A percentile compares a stretch with the other conserved stretches of the same genome.
Conservation (phyloP, 2,329 filamentous ascomycete genomes). For the Allantophomopsis lycopodina region DNA sequence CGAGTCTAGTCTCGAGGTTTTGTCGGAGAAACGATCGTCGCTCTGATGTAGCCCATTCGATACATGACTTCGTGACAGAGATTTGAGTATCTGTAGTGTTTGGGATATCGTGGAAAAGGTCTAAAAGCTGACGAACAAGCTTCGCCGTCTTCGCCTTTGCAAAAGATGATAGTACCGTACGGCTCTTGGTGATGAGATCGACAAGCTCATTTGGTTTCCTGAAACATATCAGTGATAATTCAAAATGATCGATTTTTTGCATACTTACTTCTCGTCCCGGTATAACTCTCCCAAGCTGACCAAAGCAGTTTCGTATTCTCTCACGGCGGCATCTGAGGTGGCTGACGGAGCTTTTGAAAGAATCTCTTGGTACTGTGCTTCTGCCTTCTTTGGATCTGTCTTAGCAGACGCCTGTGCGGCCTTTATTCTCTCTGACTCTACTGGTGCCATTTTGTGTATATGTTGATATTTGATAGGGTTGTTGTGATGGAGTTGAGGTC, state of each 20-base stretch:
- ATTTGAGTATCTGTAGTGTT: constrained; percentile 92
- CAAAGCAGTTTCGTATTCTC: constrained; percentile 83
- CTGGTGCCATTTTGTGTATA: constrained; percentile 35
- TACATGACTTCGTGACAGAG: constrained; percentile 92
- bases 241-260: too few species aligned
- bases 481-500: constrained; percentile 6
- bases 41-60: constrained; percentile 96
- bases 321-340: constrained; percentile 70
- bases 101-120: constrained; percentile 87
- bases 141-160: constrained; percentile 99
- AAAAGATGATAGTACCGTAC: constrained; percentile 85
- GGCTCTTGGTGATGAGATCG: constrained; percentile 78
- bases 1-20: constrained; percentile 92
- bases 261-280: constrained; percentile 65
- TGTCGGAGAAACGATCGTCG: constrained; percentile 92
- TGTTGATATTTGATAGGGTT: constrained; percentile 4
- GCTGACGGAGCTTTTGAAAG: constrained; percentile 73
- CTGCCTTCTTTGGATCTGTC: constrained; percentile 70
- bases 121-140: constrained; percentile 89
- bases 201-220: constrained; percentile 77
- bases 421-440: constrained; percentile 55
- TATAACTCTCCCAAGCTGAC: constrained; percentile 87
- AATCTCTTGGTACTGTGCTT: constrained; percentile 80
- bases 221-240: constrained; percentile 15
- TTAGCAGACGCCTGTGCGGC: constrained; percentile 80